Conservation (phyloP, 2,329 filamentous ascomycete genomes). For the Pseudopyricularia cyperi region DNA sequence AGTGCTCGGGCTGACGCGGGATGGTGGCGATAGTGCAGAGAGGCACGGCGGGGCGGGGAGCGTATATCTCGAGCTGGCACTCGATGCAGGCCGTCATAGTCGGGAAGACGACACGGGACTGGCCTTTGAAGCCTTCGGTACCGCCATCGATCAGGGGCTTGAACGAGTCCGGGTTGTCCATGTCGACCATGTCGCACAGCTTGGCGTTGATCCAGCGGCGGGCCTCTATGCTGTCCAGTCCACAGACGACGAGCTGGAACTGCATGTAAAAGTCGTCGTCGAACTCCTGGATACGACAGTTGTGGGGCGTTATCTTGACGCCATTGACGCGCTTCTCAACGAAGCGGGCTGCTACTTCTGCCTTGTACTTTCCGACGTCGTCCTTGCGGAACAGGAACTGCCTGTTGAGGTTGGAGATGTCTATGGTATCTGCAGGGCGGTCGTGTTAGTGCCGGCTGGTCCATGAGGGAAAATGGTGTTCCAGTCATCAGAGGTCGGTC, state of each 20-base stretch:
- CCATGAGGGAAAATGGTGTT: background rate
- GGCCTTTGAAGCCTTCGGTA: constrained; percentile 96
- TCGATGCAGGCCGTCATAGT: constrained; percentile 94
- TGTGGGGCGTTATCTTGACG: constrained; percentile 86
- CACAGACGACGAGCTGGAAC: constrained; percentile 87
- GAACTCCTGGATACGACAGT: constrained; percentile 92
- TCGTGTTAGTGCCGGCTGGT: background rate
- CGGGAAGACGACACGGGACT: constrained; percentile 82
- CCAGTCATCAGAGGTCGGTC: constrained; percentile 16
- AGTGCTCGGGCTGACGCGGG: constrained; percentile 92
- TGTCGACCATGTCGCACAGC: constrained; percentile 79
- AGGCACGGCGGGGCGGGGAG: constrained; percentile 89
- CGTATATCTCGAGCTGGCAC: constrained; percentile 97
- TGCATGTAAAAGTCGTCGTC: constrained; percentile 95
- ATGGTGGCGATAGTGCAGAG: constrained; percentile 95
- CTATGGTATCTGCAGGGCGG: constrained; percentile 61
- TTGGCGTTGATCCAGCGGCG: constrained; percentile 98
- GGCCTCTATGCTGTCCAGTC: constrained; percentile 92
- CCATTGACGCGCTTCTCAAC: constrained; percentile 82
- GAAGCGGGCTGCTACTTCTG: constrained; percentile 82
- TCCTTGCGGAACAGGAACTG: constrained; percentile 89
- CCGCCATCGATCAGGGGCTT: constrained; percentile 95
- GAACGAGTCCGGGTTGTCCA: constrained; percentile 66
- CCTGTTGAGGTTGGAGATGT: constrained; percentile 94
- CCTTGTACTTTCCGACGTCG: constrained; percentile 93